These are phyloP conservation scores for Arabis alpina DNA, from an alignment of 345 rosid species.

Conservation along the genomic window DNA sequence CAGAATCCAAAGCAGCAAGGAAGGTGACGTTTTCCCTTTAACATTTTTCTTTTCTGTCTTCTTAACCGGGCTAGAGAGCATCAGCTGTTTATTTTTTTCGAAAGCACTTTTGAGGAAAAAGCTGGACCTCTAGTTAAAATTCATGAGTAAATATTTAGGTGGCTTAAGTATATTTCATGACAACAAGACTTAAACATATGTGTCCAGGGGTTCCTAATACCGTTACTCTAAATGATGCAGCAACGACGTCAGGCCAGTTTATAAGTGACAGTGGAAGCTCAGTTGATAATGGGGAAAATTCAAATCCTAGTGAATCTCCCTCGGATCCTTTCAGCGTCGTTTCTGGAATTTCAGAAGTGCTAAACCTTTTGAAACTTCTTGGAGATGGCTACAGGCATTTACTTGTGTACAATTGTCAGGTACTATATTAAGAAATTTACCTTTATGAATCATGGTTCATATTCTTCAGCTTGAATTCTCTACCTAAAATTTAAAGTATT, in stretches of 20 bases:
- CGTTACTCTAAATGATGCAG: slow-evolving; percentile 32
- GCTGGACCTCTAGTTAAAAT: not conserved
- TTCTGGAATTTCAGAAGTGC: slow-evolving; percentile 66
- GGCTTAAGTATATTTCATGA: not conserved
- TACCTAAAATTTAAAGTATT: not conserved
- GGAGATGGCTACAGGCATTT: slow-evolving; percentile 85
- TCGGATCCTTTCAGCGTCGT: slow-evolving; percentile 45
- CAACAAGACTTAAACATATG: slow-evolving; percentile 26
- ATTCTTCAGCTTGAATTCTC: slow-evolving; percentile 11
- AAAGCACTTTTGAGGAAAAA: slow-evolving; percentile 5
- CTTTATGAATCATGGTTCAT: slow-evolving; percentile 16
- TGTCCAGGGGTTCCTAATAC: slow-evolving; percentile 18
- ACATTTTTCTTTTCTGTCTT: slow-evolving; percentile 1
- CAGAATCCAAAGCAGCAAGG: slow-evolving; percentile 70
- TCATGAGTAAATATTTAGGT: slow-evolving; percentile 2
- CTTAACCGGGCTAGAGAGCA: not conserved
- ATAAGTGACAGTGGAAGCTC: slow-evolving; percentile 39
- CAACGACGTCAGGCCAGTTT: slow-evolving; percentile 37
- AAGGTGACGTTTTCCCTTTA: slow-evolving; percentile 55
- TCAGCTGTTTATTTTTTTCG: slow-evolving; percentile 20
- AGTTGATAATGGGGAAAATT: slow-evolving; percentile 37
- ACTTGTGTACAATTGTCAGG: slow-evolving; percentile 77
- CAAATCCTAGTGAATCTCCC: slow-evolving; percentile 42
- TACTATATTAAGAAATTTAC: slow-evolving; percentile 39
- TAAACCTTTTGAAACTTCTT: slow-evolving; percentile 68